These are phyloP conservation scores for Ceratonia siliqua DNA, from an alignment of 306 rosid species.

Conservation along the genomic window DNA sequence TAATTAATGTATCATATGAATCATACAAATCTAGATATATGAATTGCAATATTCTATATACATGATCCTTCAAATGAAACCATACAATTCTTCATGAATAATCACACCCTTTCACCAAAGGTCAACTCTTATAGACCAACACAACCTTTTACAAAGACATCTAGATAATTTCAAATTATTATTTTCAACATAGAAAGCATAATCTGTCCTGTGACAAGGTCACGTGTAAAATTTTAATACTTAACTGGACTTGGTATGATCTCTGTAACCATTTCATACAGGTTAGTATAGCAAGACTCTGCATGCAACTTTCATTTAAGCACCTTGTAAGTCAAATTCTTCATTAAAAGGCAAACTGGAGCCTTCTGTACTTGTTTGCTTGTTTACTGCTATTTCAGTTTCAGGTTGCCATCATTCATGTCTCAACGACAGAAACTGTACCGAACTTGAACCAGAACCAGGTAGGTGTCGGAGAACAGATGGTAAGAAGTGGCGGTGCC, in stretches of 20 bases:
- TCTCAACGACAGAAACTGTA: constrained; percentile 30
- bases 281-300: no score
- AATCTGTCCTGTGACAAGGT: no score
- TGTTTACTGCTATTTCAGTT: constrained; percentile 40
- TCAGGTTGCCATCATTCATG: constrained; percentile 45
- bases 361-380: neutral
- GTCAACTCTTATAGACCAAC: no score
- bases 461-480: constrained; percentile 87
- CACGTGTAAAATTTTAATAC: neutral
- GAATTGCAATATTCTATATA: no score
- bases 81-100: no score
- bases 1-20: no score
- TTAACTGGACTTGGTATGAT: neutral
- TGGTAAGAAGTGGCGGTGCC: constrained; percentile 91
- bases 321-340: neutral
- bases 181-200: no score
- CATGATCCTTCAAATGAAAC: no score
- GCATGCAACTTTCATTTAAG: neutral
- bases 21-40: no score
- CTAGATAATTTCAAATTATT: no score
- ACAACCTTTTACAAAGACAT: no score
- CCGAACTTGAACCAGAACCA: constrained; percentile 58
- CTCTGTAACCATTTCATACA: neutral
- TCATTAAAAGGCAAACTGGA: constrained; percentile 9
- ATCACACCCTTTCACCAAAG: no score